Conservation (phyloP, 352 stramenopile genomes). For the Pythium monospermum region DNA sequence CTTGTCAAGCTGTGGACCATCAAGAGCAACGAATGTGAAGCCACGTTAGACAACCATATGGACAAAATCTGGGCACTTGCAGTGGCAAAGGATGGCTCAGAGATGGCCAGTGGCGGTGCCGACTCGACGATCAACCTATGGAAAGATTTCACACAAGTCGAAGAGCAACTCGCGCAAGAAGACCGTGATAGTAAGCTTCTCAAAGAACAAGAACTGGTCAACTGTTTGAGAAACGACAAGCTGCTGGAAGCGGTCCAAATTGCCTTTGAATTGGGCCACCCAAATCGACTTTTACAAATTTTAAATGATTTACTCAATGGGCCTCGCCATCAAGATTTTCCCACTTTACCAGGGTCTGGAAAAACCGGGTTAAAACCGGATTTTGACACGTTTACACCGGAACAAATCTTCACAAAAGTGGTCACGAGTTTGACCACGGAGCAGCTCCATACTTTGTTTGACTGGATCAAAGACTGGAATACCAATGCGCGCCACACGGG, state of each 20-base stretch:
- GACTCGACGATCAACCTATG: constrained; percentile 95
- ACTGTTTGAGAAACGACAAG: constrained; percentile 92
- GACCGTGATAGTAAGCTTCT: constrained; percentile 89
- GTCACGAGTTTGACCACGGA: constrained; percentile 78
- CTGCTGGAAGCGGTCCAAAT: constrained; percentile 79
- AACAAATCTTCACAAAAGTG: constrained; percentile 57
- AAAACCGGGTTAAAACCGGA: constrained; percentile 42
- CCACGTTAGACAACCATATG: constrained; percentile 94
- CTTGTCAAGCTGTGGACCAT: constrained; percentile 99
- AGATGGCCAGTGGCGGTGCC: constrained; percentile 91
- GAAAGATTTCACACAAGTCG: constrained; percentile 91
- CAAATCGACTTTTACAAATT: constrained; percentile 92
- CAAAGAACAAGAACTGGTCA: constrained; percentile 94
- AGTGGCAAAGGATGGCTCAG: constrained; percentile 80
- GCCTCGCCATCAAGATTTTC: constrained; percentile 56
- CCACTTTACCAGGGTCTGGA: constrained; percentile 28
- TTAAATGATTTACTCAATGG: constrained; percentile 78
- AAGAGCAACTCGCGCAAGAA: constrained; percentile 78
- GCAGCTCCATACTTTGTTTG: constrained; percentile 87
- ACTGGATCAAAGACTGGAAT: constrained; percentile 97
- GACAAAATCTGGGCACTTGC: constrained; percentile 98
- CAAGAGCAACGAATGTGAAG: constrained; percentile 96
- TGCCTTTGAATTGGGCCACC: constrained; percentile 92
- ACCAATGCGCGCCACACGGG: constrained; percentile 93
- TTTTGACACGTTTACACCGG: constrained; percentile 38